Conservation (phyloP, 208 protist species). For the Histomonas meleagridis region DNA sequence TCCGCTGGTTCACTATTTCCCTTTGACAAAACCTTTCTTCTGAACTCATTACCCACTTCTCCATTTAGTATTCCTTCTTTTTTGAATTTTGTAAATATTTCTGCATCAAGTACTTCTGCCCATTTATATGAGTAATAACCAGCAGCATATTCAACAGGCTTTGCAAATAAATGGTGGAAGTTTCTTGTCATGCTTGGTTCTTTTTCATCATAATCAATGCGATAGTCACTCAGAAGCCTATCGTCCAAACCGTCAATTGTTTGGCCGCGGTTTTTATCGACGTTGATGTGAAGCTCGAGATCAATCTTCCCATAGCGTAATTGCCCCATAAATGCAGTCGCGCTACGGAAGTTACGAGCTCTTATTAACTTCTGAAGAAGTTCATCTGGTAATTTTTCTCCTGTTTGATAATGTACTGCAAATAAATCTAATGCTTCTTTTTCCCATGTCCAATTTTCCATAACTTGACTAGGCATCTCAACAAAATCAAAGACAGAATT, state of each 20-base stretch:
- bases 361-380: not conserved
- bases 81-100: not conserved
- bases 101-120: not conserved
- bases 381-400: not conserved
- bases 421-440: not conserved
- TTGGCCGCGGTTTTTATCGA: not conserved
- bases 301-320: not conserved
- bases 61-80: not conserved
- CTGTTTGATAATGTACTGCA: not conserved
- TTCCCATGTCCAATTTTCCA: not conserved
- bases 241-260: not conserved
- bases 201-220: not conserved
- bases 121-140: constrained; percentile 21
- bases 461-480: not conserved
- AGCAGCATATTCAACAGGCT: not conserved
- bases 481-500: not conserved
- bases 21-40: not conserved
- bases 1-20: not conserved
- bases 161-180: not conserved
- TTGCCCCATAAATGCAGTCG: not conserved
- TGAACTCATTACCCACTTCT: not conserved
- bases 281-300: not conserved
- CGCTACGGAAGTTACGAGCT: not conserved
- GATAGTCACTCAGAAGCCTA: not conserved
- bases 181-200: too few species aligned